Percentiles rank a stretch among this genome's conserved stretches.
Conservation (phyloP, 768 basidiomycete genomes). For the Gloeostereum incarnatum region DNA sequence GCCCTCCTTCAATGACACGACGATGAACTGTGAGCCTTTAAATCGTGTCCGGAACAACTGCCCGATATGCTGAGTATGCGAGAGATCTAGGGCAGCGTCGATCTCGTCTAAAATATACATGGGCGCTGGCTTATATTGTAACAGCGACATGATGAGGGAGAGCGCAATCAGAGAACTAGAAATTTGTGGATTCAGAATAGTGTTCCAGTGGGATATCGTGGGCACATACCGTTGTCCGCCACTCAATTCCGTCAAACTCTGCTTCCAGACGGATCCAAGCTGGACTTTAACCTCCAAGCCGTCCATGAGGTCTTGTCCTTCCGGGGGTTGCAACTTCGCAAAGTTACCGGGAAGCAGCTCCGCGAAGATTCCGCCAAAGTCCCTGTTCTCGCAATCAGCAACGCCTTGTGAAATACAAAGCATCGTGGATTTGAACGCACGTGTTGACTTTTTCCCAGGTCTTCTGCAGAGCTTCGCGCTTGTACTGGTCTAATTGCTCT, state of each 20-base stretch:
- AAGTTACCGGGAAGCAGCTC: constrained; percentile 95
- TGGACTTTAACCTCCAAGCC: constrained; percentile 97
- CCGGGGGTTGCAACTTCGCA: constrained; percentile 89
- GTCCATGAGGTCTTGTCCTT: constrained; percentile 87
- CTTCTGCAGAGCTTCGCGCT: constrained; percentile 85
- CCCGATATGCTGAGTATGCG: constrained; percentile 95
- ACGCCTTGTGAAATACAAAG: background rate
- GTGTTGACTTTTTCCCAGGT: constrained; percentile 95
- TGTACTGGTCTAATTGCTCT: constrained; percentile 86
- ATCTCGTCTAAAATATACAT: constrained; percentile 99
- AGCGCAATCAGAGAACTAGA: constrained; percentile 91
- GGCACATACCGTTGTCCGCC: constrained; percentile 84
- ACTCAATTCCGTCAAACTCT: constrained; percentile 91
- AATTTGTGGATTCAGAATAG: constrained; percentile 1
- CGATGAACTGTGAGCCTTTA: constrained; percentile 97
- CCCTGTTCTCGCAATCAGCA: constrained; percentile 37
- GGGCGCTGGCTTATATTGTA: constrained; percentile 98
- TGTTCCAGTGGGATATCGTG: background rate
- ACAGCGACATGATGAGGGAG: constrained; percentile 95
- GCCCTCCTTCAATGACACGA: constrained; percentile 94
- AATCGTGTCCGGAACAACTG: constrained; percentile 96
- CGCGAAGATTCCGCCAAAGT: constrained; percentile 94
- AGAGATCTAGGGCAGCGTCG: constrained; percentile 93
- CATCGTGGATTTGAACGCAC: constrained; percentile 34
- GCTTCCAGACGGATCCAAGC: constrained; percentile 95